These are phyloP conservation scores for Croton setiger DNA, from an alignment of 441 rosid genomes.

Conservation along the genomic window DNA sequence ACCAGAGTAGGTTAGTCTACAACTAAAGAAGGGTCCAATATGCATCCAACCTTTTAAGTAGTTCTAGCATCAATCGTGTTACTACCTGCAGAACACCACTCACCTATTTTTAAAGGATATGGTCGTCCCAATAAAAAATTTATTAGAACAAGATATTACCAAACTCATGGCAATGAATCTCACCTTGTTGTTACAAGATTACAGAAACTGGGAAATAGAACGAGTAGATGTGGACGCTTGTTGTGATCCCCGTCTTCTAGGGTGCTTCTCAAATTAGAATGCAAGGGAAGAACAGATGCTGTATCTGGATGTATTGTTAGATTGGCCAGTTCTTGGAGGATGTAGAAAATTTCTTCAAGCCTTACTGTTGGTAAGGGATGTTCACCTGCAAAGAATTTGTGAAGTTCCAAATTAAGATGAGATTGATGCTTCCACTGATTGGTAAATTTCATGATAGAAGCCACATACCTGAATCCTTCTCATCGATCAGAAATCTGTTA, in stretches of 20 bases:
- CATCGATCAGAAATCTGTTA: conserved; percentile 70
- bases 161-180: conserved; percentile 16
- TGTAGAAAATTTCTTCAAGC: conserved; percentile 73
- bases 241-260: conserved; percentile 33
- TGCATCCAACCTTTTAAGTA: not conserved
- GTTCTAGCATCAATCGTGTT: too few species aligned
- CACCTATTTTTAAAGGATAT: too few species aligned
- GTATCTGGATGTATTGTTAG: conserved; percentile 64
- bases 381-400: conserved; percentile 46
- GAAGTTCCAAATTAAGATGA: conserved; percentile 11
- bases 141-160: not conserved
- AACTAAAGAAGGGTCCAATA: not conserved
- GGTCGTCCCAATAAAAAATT: too few species aligned
- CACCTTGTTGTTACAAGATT: conserved; percentile 88
- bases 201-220: conserved; percentile 78
- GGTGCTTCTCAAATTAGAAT: conserved; percentile 51
- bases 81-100: too few species aligned
- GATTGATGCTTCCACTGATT: not conserved
- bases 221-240: conserved; percentile 65
- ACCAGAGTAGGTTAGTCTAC: not conserved
- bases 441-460: conserved; percentile 6
- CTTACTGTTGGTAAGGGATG: conserved; percentile 67
- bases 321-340: conserved; percentile 64
- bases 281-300: conserved; percentile 70
- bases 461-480: conserved; percentile 59